Evolutionary conservation across 2,329 filamentous ascomycete species (phyloP).

Genomic region (Fusarium caatingaense): DNA sequence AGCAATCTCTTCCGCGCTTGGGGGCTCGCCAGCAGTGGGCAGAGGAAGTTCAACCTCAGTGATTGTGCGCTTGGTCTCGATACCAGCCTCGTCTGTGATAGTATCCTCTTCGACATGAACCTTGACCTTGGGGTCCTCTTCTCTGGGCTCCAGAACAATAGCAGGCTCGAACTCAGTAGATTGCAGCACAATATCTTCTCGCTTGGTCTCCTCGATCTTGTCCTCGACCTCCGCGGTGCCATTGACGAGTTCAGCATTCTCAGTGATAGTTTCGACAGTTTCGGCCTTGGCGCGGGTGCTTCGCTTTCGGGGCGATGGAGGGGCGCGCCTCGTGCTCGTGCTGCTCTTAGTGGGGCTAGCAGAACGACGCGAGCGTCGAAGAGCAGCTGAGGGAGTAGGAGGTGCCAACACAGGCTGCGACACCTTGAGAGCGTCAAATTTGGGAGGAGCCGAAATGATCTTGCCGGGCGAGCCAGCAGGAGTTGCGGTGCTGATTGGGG

Average conservation of each 20-base stretch:
- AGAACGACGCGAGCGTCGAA: slow-evolving; percentile 65
- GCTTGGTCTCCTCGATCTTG: slow-evolving; percentile 45
- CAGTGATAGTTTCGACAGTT: slow-evolving; percentile 48
- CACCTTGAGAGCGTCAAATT: slow-evolving; percentile 70
- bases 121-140: slow-evolving; percentile 71
- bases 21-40: slow-evolving; percentile 69
- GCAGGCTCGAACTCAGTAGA: slow-evolving; percentile 63
- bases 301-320: slow-evolving; percentile 67
- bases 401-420: slow-evolving; percentile 59
- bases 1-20: slow-evolving; percentile 80
- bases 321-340: slow-evolving; percentile 53
- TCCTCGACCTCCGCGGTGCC: slow-evolving; percentile 30
- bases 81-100: slow-evolving; percentile 63
- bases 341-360: slow-evolving; percentile 66
- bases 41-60: slow-evolving; percentile 81
- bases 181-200: slow-evolving; percentile 56
- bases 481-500: slow-evolving; percentile 74
- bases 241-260: slow-evolving; percentile 48
- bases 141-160: slow-evolving; percentile 62
- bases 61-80: slow-evolving; percentile 76
- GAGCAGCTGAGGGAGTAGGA: slow-evolving; percentile 60
- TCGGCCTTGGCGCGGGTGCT: slow-evolving; percentile 58
- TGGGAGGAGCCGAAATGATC: slow-evolving; percentile 83
- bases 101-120: slow-evolving; percentile 76
- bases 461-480: slow-evolving; percentile 76